Evolutionary conservation across 2,329 filamentous ascomycete genomes (phyloP).

Genomic region (Hypoxylon sp.): DNA sequence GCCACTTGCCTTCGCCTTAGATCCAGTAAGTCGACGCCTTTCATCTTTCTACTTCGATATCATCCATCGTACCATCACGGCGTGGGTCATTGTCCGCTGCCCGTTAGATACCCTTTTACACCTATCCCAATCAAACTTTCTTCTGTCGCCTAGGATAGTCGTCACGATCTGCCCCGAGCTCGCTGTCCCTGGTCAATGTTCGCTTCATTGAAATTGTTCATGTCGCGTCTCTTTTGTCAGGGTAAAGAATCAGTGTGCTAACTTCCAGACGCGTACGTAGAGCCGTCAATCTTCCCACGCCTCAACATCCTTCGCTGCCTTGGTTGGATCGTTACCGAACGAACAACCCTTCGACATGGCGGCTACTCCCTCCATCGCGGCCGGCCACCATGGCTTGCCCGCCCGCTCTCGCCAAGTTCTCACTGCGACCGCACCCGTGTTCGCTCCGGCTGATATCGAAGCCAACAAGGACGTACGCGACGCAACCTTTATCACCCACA

Average conservation of each 20-base stretch:
- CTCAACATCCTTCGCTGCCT: not conserved
- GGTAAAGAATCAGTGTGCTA: not conserved
- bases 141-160: not conserved
- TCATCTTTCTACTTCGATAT: not conserved
- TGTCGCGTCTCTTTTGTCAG: not conserved
- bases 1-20: not conserved
- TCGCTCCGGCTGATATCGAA: conserved; percentile 1
- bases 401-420: not conserved
- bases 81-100: not conserved
- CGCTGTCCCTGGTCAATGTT: too few species aligned
- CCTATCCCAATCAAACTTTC: not conserved
- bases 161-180: not conserved
- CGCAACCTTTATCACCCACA: conserved; percentile 43
- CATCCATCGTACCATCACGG: not conserved
- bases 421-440: conserved; percentile 23
- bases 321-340: not conserved
- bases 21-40: not conserved
- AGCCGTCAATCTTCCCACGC: not conserved
- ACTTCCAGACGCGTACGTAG: not conserved
- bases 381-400: not conserved
- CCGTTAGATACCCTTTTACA: not conserved
- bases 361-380: not conserved
- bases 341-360: not conserved
- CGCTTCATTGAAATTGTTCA: not conserved
- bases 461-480: conserved; percentile 29